Evolutionary conservation across 139 green algal genomes (phyloP), one percentile per base, ranked within the genome.

Genomic region (Micractinium sp.): DNA sequence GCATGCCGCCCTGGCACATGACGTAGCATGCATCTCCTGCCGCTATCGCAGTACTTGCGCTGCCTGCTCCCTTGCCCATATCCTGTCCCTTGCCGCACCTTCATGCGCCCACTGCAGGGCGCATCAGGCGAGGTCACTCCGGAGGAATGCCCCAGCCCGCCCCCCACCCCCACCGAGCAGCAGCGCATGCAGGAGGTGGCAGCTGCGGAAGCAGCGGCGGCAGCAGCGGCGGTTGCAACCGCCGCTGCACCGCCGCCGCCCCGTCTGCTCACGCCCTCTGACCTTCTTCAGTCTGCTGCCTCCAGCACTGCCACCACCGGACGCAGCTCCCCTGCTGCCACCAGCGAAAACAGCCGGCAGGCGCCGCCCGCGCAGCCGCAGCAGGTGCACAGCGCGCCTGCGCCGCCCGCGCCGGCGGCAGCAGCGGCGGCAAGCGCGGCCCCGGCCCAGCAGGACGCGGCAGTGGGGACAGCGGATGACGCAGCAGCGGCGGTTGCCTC

Each of bases 201-300:
- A 39, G 66, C 33, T n/a, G 60, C 82, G 41, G 79, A 31, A 47
- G 73, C 67, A 14, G 71, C 39, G 22, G 84, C 13, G 22, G 38
- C 60, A 33, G 67, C 56, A 23, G 36, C 87, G 25, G 88, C 67
- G 20, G 39, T 85, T 23, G 36, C 82, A 20, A 56, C 69, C 18
- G 60, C 36, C 4, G 63, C 82, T 18, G 19, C 82, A 36, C 27
- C 47, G 75, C 36, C 41, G 69, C 36, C 82, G 38, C 74, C 85
- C 13, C 80, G 79, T 36, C 89, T 94, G 61, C 85, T 95, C 56
- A 95, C 93, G 22, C 93, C 93, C 35, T 93, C 87, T 14, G 86
- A 93, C 76, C 85, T 95, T 31, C 87, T 93, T 25, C 82, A 76
- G 82, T 86, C 82, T 33, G 66, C 60, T 3, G 41, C 61, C 35